Conservation (phyloP, 768 basidiomycete genomes). For the Lactarius vividus region DNA sequence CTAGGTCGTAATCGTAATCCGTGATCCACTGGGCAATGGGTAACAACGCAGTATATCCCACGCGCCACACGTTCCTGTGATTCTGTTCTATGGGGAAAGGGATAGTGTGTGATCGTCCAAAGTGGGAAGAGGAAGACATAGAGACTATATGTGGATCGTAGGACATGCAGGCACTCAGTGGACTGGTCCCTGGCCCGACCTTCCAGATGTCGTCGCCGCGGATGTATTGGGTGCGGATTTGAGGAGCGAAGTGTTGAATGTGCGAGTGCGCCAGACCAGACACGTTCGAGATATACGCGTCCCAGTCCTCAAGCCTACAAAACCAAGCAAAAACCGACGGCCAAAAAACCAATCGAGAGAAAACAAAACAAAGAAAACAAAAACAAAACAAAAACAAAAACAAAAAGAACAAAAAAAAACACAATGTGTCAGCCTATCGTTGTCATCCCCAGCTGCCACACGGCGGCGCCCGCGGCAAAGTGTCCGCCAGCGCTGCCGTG, state of each 20-base stretch:
- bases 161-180: slow-evolving; percentile 1
- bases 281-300: slow-evolving; percentile 24
- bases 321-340: neutral
- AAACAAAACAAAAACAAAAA: neutral
- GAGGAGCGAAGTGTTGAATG: neutral
- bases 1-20: neutral
- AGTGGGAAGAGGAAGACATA: neutral
- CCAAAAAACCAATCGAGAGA: neutral
- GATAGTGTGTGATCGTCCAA: neutral
- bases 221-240: neutral
- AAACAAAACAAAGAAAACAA: neutral
- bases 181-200: slow-evolving; percentile 14
- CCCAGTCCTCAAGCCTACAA: slow-evolving; percentile 26
- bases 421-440: neutral
- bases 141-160: too few species aligned
- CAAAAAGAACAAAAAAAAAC: neutral
- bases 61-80: neutral
- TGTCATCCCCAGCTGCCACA: neutral
- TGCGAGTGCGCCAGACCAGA: slow-evolving; percentile 16
- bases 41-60: neutral
- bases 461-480: neutral
- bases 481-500: neutral
- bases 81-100: neutral
- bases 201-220: neutral
- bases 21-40: too few species aligned